phyloP scores from a whole-genome alignment of 805 yeast genomes.

The Sungouiella thailandica region DNA sequence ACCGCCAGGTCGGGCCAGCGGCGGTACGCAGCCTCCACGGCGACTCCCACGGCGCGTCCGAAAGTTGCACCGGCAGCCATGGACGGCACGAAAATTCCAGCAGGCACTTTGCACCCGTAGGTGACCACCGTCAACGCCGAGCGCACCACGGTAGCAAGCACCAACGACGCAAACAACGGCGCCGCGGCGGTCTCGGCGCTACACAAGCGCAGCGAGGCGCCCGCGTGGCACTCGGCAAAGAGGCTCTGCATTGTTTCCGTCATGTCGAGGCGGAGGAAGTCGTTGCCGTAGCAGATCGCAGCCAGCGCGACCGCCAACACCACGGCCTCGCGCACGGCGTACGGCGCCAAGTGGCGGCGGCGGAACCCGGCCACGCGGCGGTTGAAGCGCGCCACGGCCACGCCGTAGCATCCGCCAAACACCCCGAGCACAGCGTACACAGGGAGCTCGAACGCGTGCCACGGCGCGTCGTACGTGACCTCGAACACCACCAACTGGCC shows the following conservation, averaged over 20 bases:
- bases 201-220: constrained; percentile 40
- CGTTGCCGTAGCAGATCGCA: constrained; percentile 74
- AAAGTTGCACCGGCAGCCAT: constrained; percentile 96
- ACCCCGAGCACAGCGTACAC: constrained; percentile 73
- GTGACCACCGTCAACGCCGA: constrained; percentile 72
- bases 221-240: constrained; percentile 72
- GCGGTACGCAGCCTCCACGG: constrained; percentile 46
- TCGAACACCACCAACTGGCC: constrained; percentile 93
- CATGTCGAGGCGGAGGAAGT: constrained; percentile 82
- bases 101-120: constrained; percentile 91
- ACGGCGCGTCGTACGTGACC: constrained; percentile 78
- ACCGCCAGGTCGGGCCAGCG: constrained; percentile 31
- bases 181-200: constrained; percentile 23
- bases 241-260: constrained; percentile 89
- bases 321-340: constrained; percentile 68
- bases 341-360: constrained; percentile 54
- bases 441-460: constrained; percentile 86
- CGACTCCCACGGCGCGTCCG: constrained; percentile 80
- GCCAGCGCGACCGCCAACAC: constrained; percentile 67
- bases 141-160: constrained; percentile 68
- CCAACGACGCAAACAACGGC: constrained; percentile 46
- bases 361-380: constrained; percentile 73
- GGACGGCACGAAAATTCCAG: constrained; percentile 96
- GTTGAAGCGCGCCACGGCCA: constrained; percentile 68
- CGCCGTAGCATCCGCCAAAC: constrained; percentile 91